A percentile compares a stretch with the other conserved stretches of the same genome.
Conservation (phyloP, 257 asterid genomes). For the Salvia splendens region DNA sequence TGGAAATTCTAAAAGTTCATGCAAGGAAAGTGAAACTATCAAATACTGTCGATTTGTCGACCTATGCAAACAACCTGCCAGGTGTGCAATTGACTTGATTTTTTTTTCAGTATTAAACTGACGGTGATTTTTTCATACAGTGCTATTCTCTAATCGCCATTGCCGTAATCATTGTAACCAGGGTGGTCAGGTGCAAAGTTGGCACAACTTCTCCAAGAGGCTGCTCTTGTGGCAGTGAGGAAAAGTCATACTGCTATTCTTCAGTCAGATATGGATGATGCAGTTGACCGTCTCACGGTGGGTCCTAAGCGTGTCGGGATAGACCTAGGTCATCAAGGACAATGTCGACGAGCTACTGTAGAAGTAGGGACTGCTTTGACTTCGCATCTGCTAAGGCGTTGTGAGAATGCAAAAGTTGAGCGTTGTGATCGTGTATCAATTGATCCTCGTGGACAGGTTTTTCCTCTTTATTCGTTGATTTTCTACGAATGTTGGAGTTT, state of each 20-base stretch:
- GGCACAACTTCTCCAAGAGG: conserved; percentile 98
- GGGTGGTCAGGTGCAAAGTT: conserved; percentile 99
- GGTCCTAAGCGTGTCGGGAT: conserved; percentile 86
- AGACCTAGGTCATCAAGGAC: conserved; percentile 87
- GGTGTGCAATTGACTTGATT: conserved; percentile 46
- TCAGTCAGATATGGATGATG: conserved; percentile 86
- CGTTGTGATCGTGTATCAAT: conserved; percentile 89
- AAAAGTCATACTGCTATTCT: conserved; percentile 75
- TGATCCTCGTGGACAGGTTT: conserved; percentile 94
- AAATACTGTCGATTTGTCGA: conserved; percentile 72
- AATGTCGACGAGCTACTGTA: conserved; percentile 85
- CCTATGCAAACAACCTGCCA: conserved; percentile 84
- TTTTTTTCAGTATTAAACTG: neutral
- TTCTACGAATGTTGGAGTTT: conserved; percentile 19
- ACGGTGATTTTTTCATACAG: neutral
- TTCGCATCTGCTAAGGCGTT: conserved; percentile 78
- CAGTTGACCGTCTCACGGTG: conserved; percentile 95
- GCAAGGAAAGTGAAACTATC: conserved; percentile 86
- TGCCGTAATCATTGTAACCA: conserved; percentile 38
- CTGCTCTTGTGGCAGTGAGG: conserved; percentile 98
- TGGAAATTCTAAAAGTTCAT: conserved; percentile 87
- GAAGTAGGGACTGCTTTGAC: conserved; percentile 87
- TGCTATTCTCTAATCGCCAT: conserved; percentile 3
- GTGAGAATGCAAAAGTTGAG: conserved; percentile 83
- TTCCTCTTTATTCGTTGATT: conserved; percentile 7